Conservation (phyloP, 2,329 filamentous ascomycete genomes). For the Macrophomina phaseolina region DNA sequence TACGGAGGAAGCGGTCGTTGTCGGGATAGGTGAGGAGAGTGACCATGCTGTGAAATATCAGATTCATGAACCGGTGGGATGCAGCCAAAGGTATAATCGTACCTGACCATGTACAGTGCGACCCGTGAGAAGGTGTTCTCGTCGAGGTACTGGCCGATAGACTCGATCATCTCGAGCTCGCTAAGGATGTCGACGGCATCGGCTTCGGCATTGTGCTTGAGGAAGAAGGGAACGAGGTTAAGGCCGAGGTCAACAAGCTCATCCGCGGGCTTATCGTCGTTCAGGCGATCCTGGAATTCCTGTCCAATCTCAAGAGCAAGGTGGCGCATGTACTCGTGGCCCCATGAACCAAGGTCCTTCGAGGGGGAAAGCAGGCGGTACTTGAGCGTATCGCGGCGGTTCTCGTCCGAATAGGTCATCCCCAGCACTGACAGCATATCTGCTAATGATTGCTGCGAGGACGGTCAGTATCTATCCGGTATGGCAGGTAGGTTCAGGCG, state of each 20-base stretch:
- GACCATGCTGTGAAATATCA: slow-evolving; percentile 72
- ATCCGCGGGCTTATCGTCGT: slow-evolving; percentile 80
- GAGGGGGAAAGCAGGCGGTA: slow-evolving; percentile 89
- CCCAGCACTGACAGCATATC: slow-evolving; percentile 97
- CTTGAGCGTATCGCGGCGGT: slow-evolving; percentile 93
- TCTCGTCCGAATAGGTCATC: slow-evolving; percentile 98
- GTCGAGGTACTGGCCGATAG: slow-evolving; percentile 87
- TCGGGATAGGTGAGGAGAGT: slow-evolving; percentile 96
- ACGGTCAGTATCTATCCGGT: slow-evolving; percentile 31
- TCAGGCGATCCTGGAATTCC: slow-evolving; percentile 86
- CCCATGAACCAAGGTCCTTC: slow-evolving; percentile 94
- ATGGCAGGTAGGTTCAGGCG: not conserved
- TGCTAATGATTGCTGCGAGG: slow-evolving; percentile 71
- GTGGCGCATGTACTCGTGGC: slow-evolving; percentile 97
- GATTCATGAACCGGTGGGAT: slow-evolving; percentile 7
- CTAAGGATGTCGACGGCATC: slow-evolving; percentile 97
- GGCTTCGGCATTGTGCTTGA: slow-evolving; percentile 96
- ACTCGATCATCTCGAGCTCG: slow-evolving; percentile 95
- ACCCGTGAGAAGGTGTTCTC: slow-evolving; percentile 92
- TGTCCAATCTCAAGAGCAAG: slow-evolving; percentile 94
- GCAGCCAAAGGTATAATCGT: slow-evolving; percentile 29
- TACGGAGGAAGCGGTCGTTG: slow-evolving; percentile 92
- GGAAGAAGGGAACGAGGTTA: slow-evolving; percentile 87
- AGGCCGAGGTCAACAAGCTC: slow-evolving; percentile 86
- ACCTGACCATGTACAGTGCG: slow-evolving; percentile 92